These are phyloP conservation scores for Microcyclospora pomicola DNA, from an alignment of 2,329 filamentous ascomycete species.

Conservation along the genomic window DNA sequence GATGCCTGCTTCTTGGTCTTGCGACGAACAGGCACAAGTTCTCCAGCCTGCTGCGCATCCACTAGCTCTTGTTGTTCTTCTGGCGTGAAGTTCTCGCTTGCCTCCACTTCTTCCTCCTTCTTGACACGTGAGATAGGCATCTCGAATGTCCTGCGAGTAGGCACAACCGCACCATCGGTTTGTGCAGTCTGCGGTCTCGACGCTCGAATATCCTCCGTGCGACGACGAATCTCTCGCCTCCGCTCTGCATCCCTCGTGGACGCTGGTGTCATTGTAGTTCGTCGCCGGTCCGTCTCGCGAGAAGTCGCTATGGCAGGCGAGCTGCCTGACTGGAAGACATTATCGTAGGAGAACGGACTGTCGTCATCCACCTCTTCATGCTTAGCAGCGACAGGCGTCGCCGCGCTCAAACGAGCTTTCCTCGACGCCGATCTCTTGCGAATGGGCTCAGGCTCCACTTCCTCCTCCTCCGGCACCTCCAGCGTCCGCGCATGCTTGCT, in stretches of 20 bases:
- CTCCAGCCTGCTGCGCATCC: slow-evolving; percentile 42
- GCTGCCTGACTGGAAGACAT: slow-evolving; percentile 59
- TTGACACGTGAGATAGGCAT: slow-evolving; percentile 36
- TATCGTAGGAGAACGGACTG: slow-evolving; percentile 72
- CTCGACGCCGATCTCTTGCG: slow-evolving; percentile 21
- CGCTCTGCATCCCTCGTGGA: slow-evolving; percentile 25
- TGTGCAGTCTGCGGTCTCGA: slow-evolving; percentile 34
- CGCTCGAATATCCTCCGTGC: slow-evolving; percentile 28
- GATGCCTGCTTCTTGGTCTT: slow-evolving; percentile 31
- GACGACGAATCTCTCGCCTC: slow-evolving; percentile 28
- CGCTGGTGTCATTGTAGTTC: slow-evolving; percentile 36
- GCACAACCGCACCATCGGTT: slow-evolving; percentile 39
- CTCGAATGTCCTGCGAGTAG: slow-evolving; percentile 46
- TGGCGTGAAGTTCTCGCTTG: slow-evolving; percentile 85
- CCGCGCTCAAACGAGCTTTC: slow-evolving; percentile 12
- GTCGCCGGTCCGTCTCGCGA: slow-evolving; percentile 52
- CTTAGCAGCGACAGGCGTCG: slow-evolving; percentile 17
- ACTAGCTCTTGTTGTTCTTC: slow-evolving; percentile 73
- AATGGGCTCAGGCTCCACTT: slow-evolving; percentile 41
- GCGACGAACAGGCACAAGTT: slow-evolving; percentile 30
- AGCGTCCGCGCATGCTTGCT: slow-evolving; percentile 29
- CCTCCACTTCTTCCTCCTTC: slow-evolving; percentile 42
- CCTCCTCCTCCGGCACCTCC: slow-evolving; percentile 25
- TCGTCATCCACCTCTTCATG: slow-evolving; percentile 29
- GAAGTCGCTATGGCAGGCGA: slow-evolving; percentile 11